A percentile compares a stretch with the other conserved stretches of the same genome.
Conservation (phyloP, 2,329 filamentous ascomycete species). For the Phoma sp. region DNA sequence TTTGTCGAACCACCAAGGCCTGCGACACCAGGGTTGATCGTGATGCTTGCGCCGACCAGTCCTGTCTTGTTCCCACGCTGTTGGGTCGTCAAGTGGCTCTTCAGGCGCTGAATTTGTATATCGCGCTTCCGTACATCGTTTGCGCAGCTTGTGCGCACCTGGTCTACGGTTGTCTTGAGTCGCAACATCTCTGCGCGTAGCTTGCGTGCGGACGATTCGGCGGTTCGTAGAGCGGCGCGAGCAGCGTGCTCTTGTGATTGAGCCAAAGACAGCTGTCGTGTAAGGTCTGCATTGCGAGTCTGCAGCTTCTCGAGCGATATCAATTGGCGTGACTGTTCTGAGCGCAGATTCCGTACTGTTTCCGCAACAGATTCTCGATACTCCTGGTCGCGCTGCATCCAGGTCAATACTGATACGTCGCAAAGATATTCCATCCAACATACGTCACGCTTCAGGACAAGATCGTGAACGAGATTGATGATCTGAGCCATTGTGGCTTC, state of each 20-base stretch:
- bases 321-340: conserved; percentile 75
- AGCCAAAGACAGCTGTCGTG: conserved; percentile 62
- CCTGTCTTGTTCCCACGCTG: conserved; percentile 57
- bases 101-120: conserved; percentile 84
- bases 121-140: conserved; percentile 92
- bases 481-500: conserved; percentile 80
- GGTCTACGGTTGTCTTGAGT: conserved; percentile 78
- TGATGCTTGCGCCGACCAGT: conserved; percentile 56
- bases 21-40: conserved; percentile 49
- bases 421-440: conserved; percentile 30
- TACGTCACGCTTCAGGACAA: conserved; percentile 89
- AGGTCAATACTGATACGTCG: conserved; percentile 14
- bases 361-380: conserved; percentile 83
- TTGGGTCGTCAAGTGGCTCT: conserved; percentile 79
- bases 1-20: conserved; percentile 33
- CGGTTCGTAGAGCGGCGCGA: conserved; percentile 72
- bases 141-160: conserved; percentile 84
- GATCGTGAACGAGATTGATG: conserved; percentile 91
- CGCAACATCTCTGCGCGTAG: conserved; percentile 83
- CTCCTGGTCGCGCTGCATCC: conserved; percentile 80
- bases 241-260: conserved; percentile 75
- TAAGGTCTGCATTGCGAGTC: conserved; percentile 61
- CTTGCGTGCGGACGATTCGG: conserved; percentile 75
- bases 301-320: conserved; percentile 68
- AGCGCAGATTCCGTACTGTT: conserved; percentile 76